These are phyloP conservation scores for Leucocoprinus sp. DNA, from an alignment of 768 basidiomycete genomes.

Conservation along the genomic window DNA sequence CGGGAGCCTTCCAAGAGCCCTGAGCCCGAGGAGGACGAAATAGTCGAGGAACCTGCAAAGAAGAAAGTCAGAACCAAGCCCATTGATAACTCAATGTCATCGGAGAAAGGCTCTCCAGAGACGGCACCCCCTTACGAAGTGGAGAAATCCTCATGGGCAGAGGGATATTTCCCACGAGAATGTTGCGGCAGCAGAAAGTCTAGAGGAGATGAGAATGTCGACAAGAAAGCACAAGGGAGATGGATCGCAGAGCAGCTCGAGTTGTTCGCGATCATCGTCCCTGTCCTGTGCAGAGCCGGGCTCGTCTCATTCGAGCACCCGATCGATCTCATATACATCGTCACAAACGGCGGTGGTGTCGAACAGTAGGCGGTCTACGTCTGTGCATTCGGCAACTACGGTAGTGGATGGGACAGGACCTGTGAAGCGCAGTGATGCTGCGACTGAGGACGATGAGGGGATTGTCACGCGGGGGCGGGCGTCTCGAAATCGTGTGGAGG, in stretches of 20 bases:
- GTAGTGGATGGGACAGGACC: slow-evolving; percentile 21
- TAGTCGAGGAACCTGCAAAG: slow-evolving; percentile 21
- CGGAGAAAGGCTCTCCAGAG: slow-evolving; percentile 1
- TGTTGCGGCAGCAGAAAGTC: not conserved
- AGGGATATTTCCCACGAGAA: slow-evolving; percentile 10
- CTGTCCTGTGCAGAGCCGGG: slow-evolving; percentile 8
- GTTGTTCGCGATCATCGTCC: slow-evolving; percentile 12
- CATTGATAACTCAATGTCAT: not conserved
- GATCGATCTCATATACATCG: slow-evolving; percentile 33
- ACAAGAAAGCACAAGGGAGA: slow-evolving; percentile 6
- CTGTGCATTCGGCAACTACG: slow-evolving; percentile 32
- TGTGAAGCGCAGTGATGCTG: slow-evolving; percentile 12
- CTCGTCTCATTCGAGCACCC: slow-evolving; percentile 25
- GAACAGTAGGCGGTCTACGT: slow-evolving; percentile 25
- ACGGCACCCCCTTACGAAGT: too few relatives aligned
- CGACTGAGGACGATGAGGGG: slow-evolving; percentile 21
- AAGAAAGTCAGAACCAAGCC: slow-evolving; percentile 19
- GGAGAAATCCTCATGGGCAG: slow-evolving; percentile 3
- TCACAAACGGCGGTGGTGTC: slow-evolving; percentile 26
- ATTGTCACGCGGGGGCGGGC: slow-evolving; percentile 33
- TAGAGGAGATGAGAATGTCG: slow-evolving; percentile 8
- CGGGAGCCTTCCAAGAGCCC: slow-evolving; percentile 19
- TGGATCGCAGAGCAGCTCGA: slow-evolving; percentile 9
- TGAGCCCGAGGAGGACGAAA: slow-evolving; percentile 19
- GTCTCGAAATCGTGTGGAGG: slow-evolving; percentile 9